Base-by-base conservation (phyloP, 495 filamentous ascomycete genomes). In the Neohortaea acidophila region DNA sequence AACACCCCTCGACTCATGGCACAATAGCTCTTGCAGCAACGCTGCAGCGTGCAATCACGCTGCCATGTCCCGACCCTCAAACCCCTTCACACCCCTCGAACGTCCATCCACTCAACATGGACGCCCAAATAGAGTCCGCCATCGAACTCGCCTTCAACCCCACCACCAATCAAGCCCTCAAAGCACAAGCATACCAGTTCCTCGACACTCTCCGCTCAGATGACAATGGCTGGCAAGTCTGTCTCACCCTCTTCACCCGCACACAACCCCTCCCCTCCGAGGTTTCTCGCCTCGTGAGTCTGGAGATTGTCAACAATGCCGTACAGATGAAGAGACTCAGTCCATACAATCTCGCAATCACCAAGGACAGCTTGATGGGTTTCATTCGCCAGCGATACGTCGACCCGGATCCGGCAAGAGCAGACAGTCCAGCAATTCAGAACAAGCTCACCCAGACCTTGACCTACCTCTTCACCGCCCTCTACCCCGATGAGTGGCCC, bases 401-500 rank as follows among this genome's bases (percentile, higher is more conserved):
- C 14, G 42, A n/a, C n/a, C 51, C 4, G 65, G 62, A 13, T 63
- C 65, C 14, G 62, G 64, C 28, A 15, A 59, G 61, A 15, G 55
- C 67, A 41, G 86, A 94, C 56, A 67, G 75, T 8, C 47, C 74
- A 23, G 68, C 69, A 46, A 77, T 99, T 21, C 91, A 96, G 60
- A 99, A 96, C 59, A 99, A 99, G 59, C 77, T 96, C 43, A 81
- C 84, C 19, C 89, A 99, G 59, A 92, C 86, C 22, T 60, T 96
- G 28, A 99, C 89, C 9, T 81, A 79, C 48, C 75, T 99, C 17
- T 99, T 96, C 58, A 75, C 80, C 6, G 67, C 70, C 6, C 63
- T 91, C 22, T 99, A 99, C 59, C 75, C 71, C 38, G 69, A 75
- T 31, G 76, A 76, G 2, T 99, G 89, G 89, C 69, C 77, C 41